Evolutionary conservation across 116 monocot species (phyloP).

Genomic region (Papilionanthe hybrid): DNA sequence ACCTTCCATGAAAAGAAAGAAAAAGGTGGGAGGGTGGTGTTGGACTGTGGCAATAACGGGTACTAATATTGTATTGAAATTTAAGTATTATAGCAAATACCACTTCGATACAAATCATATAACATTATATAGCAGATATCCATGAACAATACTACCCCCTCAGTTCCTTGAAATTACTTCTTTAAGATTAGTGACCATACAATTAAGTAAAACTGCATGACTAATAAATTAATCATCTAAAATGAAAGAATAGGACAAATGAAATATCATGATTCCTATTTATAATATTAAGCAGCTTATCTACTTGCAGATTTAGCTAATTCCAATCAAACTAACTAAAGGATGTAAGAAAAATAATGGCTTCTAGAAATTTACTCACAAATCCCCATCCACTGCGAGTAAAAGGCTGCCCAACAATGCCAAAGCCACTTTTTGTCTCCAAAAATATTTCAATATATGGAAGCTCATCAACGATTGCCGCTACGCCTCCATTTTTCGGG

Average conservation of each 20-base stretch:
- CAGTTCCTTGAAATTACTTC: too few species aligned
- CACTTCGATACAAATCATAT: too few species aligned
- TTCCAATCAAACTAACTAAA: neutral
- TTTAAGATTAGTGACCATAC: neutral
- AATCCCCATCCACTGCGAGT: constrained; percentile 75
- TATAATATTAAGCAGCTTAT: neutral
- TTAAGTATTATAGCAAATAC: neutral
- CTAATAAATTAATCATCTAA: neutral
- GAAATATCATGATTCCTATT: neutral
- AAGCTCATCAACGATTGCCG: constrained; percentile 67
- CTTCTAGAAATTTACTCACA: constrained; percentile 38
- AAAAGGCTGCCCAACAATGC: constrained; percentile 50
- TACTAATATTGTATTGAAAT: neutral
- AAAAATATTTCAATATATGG: constrained; percentile 65
- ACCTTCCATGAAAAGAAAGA: neutral
- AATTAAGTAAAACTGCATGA: neutral
- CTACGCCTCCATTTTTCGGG: constrained; percentile 65
- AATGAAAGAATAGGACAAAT: neutral
- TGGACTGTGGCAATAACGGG: neutral
- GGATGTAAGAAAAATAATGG: neutral
- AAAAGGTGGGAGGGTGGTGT: neutral
- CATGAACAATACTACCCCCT: too few species aligned
- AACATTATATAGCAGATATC: too few species aligned
- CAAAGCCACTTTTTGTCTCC: constrained; percentile 34
- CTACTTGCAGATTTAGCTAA: neutral